Base-by-base conservation (phyloP, 108 stramenopile species). In the Cyclotella kingstonii region DNA sequence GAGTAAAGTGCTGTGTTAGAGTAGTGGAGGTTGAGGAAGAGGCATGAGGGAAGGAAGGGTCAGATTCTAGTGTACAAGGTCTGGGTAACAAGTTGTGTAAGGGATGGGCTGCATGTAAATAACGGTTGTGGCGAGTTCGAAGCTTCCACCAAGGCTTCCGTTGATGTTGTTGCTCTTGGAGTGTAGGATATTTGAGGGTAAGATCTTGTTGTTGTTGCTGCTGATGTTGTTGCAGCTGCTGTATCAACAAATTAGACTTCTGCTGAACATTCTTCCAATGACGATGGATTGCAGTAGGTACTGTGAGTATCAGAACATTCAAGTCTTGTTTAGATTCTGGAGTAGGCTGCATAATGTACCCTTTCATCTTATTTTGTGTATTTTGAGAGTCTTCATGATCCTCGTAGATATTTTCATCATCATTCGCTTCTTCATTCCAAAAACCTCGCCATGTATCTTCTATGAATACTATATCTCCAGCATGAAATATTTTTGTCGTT, bases 361-460 rank as follows among this genome's bases (percentile, higher is more conserved):
- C 70, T 41, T 58, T 72, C 49, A 58, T 51, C 42, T 52, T 18
- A 41, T 51, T 38, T 53, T 29, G 12, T 26, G 5, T 18, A 6
- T 12, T 6, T 45, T 12, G 5, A 5, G 17, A 12, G 6, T 17
- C 54, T 17, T 0, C 5, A 7, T 12, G 2, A 29, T 44, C 26
- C 5, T 31, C 15, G n/a, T 39, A 29, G 0, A 22, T 39, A 17
- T 11, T 42, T 5, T 27, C 49, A 33, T 60, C 21, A 54, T n/a
- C 18, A 25, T 39, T 29, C 14, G 26, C 30, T 15, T 39, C 17
- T 19, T 54, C 50, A 11, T 72, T 54, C 62, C 56, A 58, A 42
- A 63, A 25, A 15, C 70, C 70, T 56, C 62, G 64, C 70, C 70
- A 72, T 22, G 73, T 62, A 63, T 75, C 73, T 31, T 69, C 73